A percentile compares a stretch with the other conserved stretches of the same genome.
Evolutionary conservation across 345 rosid species (phyloP).

Genomic region (Acer saccharum): DNA sequence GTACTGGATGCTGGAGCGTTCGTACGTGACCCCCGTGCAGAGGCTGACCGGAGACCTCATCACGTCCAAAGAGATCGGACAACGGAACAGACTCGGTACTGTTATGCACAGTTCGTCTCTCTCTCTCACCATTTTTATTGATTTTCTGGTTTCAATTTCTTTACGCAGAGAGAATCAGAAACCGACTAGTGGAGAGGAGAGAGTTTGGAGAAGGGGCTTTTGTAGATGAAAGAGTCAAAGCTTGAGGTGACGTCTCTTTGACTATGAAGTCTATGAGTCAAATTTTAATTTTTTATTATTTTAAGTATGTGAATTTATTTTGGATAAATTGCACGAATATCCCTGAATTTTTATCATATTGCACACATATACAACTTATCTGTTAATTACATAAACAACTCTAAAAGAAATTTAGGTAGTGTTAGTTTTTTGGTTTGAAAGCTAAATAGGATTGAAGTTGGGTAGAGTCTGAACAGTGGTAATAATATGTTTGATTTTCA

Average conservation of each 20-base stretch:
- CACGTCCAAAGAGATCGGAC: conserved; percentile 57
- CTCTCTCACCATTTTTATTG: conserved; percentile 30
- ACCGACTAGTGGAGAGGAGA: neutral
- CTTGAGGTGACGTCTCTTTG: conserved; percentile 21
- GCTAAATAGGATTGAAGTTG: too few relatives aligned
- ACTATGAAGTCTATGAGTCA: neutral
- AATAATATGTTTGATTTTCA: too few relatives aligned
- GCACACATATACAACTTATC: too few relatives aligned
- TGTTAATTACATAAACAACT: too few relatives aligned
- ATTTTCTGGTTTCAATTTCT: neutral
- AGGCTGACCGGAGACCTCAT: conserved; percentile 64
- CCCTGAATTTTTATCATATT: too few relatives aligned
- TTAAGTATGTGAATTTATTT: neutral
- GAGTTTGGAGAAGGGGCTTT: neutral
- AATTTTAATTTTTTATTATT: neutral
- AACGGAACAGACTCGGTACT: conserved; percentile 51
- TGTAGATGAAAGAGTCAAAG: conserved; percentile 28
- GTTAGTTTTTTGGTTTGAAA: too few relatives aligned
- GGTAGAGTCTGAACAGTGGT: too few relatives aligned
- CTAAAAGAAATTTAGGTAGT: too few relatives aligned
- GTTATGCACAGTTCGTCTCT: conserved; percentile 45
- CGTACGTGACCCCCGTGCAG: conserved; percentile 64
- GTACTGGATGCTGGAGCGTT: conserved; percentile 51
- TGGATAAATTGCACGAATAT: too few relatives aligned
- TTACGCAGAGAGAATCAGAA: neutral